Percentiles rank a stretch among this genome's conserved stretches.
These are phyloP conservation scores for Isabelozyma pseudorhagii DNA, from an alignment of 805 yeast genomes.

Conservation along the genomic window DNA sequence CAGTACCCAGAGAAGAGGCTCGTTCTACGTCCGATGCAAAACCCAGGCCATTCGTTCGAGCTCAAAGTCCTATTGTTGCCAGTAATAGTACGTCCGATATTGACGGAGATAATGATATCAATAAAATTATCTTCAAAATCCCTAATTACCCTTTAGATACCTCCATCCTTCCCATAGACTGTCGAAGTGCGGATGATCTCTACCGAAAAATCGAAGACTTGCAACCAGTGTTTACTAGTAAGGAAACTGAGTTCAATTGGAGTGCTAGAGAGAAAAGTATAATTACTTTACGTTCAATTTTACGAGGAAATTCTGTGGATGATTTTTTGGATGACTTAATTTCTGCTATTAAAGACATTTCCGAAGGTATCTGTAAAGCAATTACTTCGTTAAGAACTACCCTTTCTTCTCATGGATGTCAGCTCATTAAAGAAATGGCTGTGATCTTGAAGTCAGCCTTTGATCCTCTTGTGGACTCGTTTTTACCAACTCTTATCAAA, in stretches of 20 bases:
- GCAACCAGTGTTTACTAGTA: conserved; percentile 49
- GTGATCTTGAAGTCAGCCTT: conserved; percentile 35
- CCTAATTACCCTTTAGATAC: conserved; percentile 39
- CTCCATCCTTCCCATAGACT: conserved; percentile 26
- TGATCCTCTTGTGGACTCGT: conserved; percentile 49
- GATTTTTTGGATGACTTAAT: conserved; percentile 41
- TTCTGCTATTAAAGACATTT: conserved; percentile 16
- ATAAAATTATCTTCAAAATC: conserved; percentile 14
- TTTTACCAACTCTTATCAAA: conserved; percentile 47
- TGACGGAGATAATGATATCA: conserved; percentile 5
- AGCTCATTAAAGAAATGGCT: conserved; percentile 66
- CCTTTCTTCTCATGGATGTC: conserved; percentile 71
- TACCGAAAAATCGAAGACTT: conserved; percentile 12
- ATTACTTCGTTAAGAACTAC: conserved; percentile 80
- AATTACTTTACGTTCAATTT: conserved; percentile 51
- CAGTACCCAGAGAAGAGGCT: neutral
- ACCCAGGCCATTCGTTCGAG: neutral
- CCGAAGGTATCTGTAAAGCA: conserved; percentile 64
- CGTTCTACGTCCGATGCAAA: neutral
- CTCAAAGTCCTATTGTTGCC: neutral
- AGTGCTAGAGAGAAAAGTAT: conserved; percentile 61
- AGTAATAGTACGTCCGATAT: neutral
- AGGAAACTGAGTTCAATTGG: conserved; percentile 93
- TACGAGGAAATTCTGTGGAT: conserved; percentile 53
- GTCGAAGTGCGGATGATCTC: conserved; percentile 19